These are phyloP conservation scores for Cucurbita maxima DNA, from an alignment of 306 rosid genomes.

Conservation along the genomic window DNA sequence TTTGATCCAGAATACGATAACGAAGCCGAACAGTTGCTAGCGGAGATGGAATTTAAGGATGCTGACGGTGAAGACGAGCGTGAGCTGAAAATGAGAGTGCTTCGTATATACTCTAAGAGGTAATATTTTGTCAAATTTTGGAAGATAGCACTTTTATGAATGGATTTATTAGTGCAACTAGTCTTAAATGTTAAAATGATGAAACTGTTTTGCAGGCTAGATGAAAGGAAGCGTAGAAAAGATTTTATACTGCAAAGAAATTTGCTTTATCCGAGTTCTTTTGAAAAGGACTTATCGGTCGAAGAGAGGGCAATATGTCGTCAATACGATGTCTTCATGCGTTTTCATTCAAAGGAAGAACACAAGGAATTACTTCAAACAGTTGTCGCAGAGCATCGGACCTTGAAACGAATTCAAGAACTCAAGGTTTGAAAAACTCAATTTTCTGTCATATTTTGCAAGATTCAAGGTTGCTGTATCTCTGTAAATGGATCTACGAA, in stretches of 20 bases:
- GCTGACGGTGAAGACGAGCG: slow-evolving; percentile 71
- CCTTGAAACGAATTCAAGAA: slow-evolving; percentile 57
- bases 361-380: slow-evolving; percentile 59
- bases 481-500: neutral
- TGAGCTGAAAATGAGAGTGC: slow-evolving; percentile 64
- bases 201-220: slow-evolving; percentile 49
- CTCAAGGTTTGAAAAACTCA: slow-evolving; percentile 51
- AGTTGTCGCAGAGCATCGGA: slow-evolving; percentile 47
- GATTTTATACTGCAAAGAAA: slow-evolving; percentile 79
- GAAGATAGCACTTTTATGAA: neutral
- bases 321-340: slow-evolving; percentile 70
- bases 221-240: slow-evolving; percentile 86
- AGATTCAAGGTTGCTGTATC: neutral
- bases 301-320: slow-evolving; percentile 73
- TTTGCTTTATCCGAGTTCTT: slow-evolving; percentile 51
- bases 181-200: neutral
- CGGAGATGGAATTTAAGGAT: slow-evolving; percentile 97
- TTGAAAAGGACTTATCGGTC: slow-evolving; percentile 59
- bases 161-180: neutral
- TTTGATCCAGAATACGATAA: slow-evolving; percentile 94
- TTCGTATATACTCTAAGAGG: slow-evolving; percentile 76
- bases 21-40: slow-evolving; percentile 79
- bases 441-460: neutral
- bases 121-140: neutral
- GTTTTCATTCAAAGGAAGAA: slow-evolving; percentile 74